A percentile compares a stretch with the other conserved stretches of the same genome.
These are phyloP conservation scores for Urtica urens DNA, from an alignment of 306 rosid genomes.

Conservation along the genomic window DNA sequence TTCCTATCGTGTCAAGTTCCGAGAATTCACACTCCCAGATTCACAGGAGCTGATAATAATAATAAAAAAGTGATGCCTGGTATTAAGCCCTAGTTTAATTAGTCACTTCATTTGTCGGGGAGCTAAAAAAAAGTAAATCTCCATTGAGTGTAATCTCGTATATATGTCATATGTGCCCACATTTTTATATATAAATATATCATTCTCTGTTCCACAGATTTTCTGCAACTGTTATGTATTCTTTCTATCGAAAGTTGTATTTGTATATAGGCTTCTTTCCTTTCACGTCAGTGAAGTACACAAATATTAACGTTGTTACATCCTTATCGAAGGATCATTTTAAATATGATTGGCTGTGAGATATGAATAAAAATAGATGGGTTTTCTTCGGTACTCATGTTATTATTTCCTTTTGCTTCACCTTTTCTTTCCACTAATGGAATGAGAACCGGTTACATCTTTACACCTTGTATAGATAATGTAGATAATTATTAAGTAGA, in stretches of 20 bases:
- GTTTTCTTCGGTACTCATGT: too few species aligned
- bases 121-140: not conserved
- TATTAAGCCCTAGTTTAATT: not conserved
- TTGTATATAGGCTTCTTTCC: not conserved
- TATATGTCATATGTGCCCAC: not conserved
- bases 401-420: too few species aligned
- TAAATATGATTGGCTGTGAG: too few species aligned
- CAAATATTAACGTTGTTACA: not conserved
- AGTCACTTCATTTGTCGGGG: not conserved
- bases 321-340: not conserved
- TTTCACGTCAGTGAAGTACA: too few species aligned
- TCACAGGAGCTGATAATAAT: constrained; percentile 7
- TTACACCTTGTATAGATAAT: too few species aligned
- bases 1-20: constrained; percentile 2
- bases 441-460: too few species aligned
- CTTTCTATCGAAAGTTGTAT: not conserved
- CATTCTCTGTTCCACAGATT: not conserved
- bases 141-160: not conserved
- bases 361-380: too few species aligned
- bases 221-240: not conserved
- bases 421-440: too few species aligned
- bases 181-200: not conserved
- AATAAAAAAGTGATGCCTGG: not conserved
- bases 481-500: too few species aligned
- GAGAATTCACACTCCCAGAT: constrained; percentile 2